These are phyloP conservation scores for Chenopodium formosanum DNA, from an alignment of 148 eudicot genomes.

Conservation along the genomic window DNA sequence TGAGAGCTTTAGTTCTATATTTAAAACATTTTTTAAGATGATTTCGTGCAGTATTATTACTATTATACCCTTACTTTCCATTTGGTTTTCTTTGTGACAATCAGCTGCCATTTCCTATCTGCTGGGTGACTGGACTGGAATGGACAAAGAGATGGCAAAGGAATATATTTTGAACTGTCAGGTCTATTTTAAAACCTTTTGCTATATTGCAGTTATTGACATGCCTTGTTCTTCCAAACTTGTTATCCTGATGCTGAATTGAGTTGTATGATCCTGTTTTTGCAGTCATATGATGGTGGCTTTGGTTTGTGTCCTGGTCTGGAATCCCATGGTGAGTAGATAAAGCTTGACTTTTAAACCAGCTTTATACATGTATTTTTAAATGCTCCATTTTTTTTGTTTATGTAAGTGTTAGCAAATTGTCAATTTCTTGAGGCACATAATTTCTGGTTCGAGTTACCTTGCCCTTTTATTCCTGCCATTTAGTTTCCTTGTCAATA, in stretches of 20 bases:
- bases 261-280: conserved; percentile 8
- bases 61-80: neutral
- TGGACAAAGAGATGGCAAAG: conserved; percentile 80
- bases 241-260: conserved; percentile 1
- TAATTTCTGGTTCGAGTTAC: conserved; percentile 6
- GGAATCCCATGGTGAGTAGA: conserved; percentile 91
- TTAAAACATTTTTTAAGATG: neutral
- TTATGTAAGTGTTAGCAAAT: neutral
- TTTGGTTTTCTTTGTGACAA: conserved; percentile 8
- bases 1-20: neutral
- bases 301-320: conserved; percentile 91
- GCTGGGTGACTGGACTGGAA: conserved; percentile 86
- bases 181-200: conserved; percentile 41
- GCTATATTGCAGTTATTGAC: neutral
- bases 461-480: neutral
- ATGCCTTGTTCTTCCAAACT: neutral
- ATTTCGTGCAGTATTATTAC: neutral
- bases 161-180: conserved; percentile 75
- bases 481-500: conserved; percentile 17
- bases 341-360: neutral
- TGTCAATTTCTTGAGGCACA: neutral
- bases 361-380: neutral
- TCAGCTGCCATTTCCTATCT: conserved; percentile 81
- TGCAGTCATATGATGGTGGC: conserved; percentile 99
- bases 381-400: neutral